phyloP scores from a whole-genome alignment of 2,329 filamentous ascomycete genomes.

The Colletotrichum salicis region DNA sequence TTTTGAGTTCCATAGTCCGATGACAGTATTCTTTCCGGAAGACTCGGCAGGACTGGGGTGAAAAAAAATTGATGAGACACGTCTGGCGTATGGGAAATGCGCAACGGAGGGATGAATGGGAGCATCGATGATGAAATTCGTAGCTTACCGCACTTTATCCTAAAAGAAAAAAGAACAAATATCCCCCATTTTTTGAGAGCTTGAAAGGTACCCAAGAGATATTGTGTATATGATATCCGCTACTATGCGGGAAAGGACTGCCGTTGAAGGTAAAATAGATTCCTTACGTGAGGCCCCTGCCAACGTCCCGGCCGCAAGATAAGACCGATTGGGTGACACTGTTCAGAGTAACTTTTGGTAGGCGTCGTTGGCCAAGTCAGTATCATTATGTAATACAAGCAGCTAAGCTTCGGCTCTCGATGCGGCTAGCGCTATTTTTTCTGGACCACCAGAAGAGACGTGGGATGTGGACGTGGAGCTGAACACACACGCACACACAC shows the following conservation, averaged over 20 bases:
- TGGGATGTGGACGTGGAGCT: not conserved
- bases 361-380: not conserved
- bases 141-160: slow-evolving; percentile 18
- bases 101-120: slow-evolving; percentile 20
- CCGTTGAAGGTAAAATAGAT: not conserved
- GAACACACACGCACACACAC: not conserved
- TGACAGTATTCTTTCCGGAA: not conserved
- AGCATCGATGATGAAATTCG: slow-evolving; percentile 33
- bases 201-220: not conserved
- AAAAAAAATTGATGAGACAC: slow-evolving; percentile 32
- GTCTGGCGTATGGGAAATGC: slow-evolving; percentile 26
- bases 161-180: slow-evolving; percentile 22
- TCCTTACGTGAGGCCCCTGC: not conserved
- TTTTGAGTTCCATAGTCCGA: not conserved
- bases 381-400: not conserved
- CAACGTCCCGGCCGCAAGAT: not conserved
- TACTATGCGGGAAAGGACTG: not conserved
- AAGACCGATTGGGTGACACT: not conserved
- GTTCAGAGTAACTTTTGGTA: not conserved
- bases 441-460: not conserved
- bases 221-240: not conserved
- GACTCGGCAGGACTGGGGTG: not conserved
- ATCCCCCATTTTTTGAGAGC: not conserved
- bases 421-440: not conserved
- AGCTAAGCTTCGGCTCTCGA: not conserved